Evolutionary conservation across 495 filamentous ascomycete genomes (phyloP).

Genomic region (Oidiodendron maius): DNA sequence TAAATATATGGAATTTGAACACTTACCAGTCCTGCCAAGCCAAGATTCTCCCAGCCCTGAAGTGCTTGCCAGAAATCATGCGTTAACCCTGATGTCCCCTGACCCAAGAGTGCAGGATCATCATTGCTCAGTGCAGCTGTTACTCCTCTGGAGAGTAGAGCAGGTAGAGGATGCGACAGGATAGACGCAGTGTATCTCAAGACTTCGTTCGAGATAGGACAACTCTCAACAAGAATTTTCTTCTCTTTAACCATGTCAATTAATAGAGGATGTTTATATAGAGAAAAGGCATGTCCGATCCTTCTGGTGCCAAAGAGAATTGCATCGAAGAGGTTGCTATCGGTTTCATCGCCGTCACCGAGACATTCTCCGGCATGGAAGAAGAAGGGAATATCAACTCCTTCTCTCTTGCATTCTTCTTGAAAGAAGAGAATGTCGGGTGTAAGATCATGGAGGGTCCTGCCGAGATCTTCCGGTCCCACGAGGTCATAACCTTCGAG

Average conservation of each 20-base stretch:
- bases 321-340: constrained; percentile 85
- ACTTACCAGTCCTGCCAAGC: constrained; percentile 51
- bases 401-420: constrained; percentile 66
- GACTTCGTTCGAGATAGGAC: constrained; percentile 78
- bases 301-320: constrained; percentile 78
- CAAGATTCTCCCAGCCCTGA: constrained; percentile 57
- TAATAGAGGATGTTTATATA: constrained; percentile 86
- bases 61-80: constrained; percentile 89
- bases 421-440: constrained; percentile 87
- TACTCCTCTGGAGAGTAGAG: constrained; percentile 77
- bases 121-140: constrained; percentile 71
- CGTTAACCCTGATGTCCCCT: constrained; percentile 65
- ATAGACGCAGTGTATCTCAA: constrained; percentile 70
- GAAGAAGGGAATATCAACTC: constrained; percentile 82
- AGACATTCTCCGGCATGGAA: constrained; percentile 87
- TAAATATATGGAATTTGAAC: background rate
- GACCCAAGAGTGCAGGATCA: constrained; percentile 74
- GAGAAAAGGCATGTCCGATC: constrained; percentile 79
- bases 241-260: constrained; percentile 79
- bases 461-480: constrained; percentile 73
- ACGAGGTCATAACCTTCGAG: constrained; percentile 85
- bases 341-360: constrained; percentile 64
- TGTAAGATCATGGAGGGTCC: constrained; percentile 68
- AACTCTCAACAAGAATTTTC: constrained; percentile 78
- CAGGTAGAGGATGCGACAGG: constrained; percentile 73